Evolutionary conservation across 345 rosid genomes (phyloP).

Genomic region (Brassica incana): DNA sequence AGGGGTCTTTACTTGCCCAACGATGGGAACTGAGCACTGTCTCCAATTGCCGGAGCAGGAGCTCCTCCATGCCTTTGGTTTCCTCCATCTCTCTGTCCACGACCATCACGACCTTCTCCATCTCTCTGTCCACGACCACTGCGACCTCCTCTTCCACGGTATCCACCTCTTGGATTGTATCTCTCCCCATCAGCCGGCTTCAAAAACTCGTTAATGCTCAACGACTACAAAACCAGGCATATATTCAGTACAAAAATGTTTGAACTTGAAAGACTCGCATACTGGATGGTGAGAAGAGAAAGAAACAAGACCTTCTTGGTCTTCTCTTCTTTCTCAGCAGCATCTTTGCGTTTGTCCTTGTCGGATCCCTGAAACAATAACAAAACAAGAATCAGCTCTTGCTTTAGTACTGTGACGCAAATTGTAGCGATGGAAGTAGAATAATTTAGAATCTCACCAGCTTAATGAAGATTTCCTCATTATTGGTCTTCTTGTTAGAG

Average conservation of each 20-base stretch:
- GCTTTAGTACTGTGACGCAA: neutral
- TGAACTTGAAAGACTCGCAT: neutral
- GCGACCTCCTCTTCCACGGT: slow-evolving; percentile 28
- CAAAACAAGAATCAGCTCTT: neutral
- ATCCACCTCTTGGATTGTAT: slow-evolving; percentile 28
- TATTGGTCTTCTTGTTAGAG: slow-evolving; percentile 58
- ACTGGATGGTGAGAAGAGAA: neutral
- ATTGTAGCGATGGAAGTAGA: neutral
- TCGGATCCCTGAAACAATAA: slow-evolving; percentile 54
- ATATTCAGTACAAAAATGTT: neutral
- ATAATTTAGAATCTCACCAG: slow-evolving; percentile 42
- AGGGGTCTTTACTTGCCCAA: slow-evolving; percentile 36
- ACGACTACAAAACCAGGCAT: slow-evolving; percentile 22
- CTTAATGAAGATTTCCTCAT: slow-evolving; percentile 56
- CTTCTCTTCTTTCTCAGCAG: slow-evolving; percentile 60
- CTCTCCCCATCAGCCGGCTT: slow-evolving; percentile 35
- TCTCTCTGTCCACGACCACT: slow-evolving; percentile 13
- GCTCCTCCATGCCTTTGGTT: slow-evolving; percentile 14
- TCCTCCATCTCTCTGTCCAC: slow-evolving; percentile 22
- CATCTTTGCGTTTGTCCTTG: slow-evolving; percentile 66
- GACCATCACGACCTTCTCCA: slow-evolving; percentile 1
- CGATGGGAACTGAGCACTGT: slow-evolving; percentile 35
- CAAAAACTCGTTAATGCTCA: slow-evolving; percentile 40
- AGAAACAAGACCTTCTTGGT: slow-evolving; percentile 52
- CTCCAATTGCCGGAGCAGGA: slow-evolving; percentile 35